phyloP scores from a whole-genome alignment of 257 asterid species.

The Nicotiana obtusifolia region DNA sequence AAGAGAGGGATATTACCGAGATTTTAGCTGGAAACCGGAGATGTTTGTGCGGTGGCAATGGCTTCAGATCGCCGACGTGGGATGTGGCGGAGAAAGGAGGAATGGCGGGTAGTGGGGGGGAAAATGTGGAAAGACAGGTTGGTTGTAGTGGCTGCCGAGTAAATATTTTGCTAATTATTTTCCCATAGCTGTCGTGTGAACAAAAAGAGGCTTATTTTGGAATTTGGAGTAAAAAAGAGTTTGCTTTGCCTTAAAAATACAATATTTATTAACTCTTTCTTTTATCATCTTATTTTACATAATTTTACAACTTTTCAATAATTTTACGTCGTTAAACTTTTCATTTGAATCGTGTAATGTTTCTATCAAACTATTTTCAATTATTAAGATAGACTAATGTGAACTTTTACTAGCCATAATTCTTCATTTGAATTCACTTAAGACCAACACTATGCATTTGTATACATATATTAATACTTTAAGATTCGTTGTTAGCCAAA shows the following conservation, averaged over 20 bases:
- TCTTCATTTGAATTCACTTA: too few species aligned
- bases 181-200: not conserved
- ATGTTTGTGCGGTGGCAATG: slow-evolving; percentile 13
- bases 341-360: too few species aligned
- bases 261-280: not conserved
- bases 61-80: slow-evolving; percentile 21
- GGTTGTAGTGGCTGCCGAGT: not conserved
- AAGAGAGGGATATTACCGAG: not conserved
- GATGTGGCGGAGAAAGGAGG: slow-evolving; percentile 1
- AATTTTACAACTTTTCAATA: not conserved
- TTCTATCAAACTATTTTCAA: too few species aligned
- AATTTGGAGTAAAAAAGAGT: not conserved
- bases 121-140: not conserved
- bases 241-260: not conserved
- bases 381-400: too few species aligned
- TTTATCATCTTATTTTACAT: not conserved
- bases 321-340: too few species aligned
- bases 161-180: not conserved
- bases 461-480: too few species aligned
- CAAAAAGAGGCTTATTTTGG: not conserved
- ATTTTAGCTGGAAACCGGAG: not conserved
- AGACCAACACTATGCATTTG: too few species aligned
- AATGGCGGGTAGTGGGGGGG: not conserved
- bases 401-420: too few species aligned
- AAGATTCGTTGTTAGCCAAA: too few species aligned